Evolutionary conservation across 2,329 filamentous ascomycete genomes (phyloP), one percentile per base, ranked within the genome.

Genomic region (Fusarium sp.): DNA sequence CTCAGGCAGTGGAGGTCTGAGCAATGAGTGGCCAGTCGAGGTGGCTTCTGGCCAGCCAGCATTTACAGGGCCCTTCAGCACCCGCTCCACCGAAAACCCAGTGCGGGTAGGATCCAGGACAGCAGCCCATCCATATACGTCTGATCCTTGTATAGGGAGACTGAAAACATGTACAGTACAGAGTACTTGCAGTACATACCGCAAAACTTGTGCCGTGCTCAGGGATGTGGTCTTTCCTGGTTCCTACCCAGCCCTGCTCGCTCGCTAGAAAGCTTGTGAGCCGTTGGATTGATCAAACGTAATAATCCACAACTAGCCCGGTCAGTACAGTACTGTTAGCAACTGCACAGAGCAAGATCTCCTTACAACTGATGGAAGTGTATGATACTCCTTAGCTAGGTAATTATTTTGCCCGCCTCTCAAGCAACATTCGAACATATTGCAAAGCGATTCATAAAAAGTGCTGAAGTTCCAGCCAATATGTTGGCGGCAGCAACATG

Each of bases 201-300:
- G 8, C 11, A 31, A 31, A 31, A 31, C 29, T 11, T 31, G 29
- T 31, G 29, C 29, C 29, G 29, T 31, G 29, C 13, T 11, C 29
- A 31, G 29, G 29, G 29, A 31, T 31, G 29, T 31, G 29, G 10
- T 31, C 6, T 31, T 31, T 25, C 25, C 25, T 25, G 25, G 25
- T 9, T 25, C 47, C 14, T 6, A 33, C 23, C 39, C 62, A 33
- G 29, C 39, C 62, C 23, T 25, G 25, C 25, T 25, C 25, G 25
- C 29, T 31, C 29, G 23, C n/a, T 18, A 29, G 35, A 51, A 31
- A 51, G 36, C 48, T 31, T 51, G 25, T 51, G 25, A 51, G 42
- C 23, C 25, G n/a, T 48, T 27, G n/a, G 39, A 23, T 40, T 51
- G 23, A 46, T 65, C 39, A 60, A 33, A 41, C 36, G 57, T 66